Evolutionary conservation across 2,329 filamentous ascomycete species (phyloP), one percentile per base, ranked within the genome.

Genomic region (Aspergillus sp.): DNA sequence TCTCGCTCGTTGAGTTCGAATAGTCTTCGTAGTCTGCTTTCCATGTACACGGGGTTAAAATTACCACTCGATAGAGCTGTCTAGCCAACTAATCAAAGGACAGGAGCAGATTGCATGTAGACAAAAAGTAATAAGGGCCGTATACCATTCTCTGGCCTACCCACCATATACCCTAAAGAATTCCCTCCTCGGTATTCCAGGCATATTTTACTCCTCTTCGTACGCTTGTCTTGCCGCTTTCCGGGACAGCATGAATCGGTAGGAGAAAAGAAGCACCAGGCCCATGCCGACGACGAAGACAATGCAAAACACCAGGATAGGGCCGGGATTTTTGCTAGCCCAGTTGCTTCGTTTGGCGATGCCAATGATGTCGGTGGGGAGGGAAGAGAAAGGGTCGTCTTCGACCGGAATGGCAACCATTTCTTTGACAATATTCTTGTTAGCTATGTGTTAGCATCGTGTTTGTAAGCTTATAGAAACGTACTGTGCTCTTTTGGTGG

Each of bases 241-340:
- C 36, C 55, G 51, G 6, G 61, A 57, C 50, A 64, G 49, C 46
- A 74, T 61, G 57, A 63, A 69, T 51, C 74, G 71, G 52, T 72
- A 71, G 51, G 77, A 56, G 59, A 76, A 74, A 36, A 83, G 69
- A 43, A 59, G 56, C 46, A 74, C 52, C 42, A 83, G 60, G 28
- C 78, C 73, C 50, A 74, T 47, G 35, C 51, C 71, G 53, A 83
- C 75, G 50, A 80, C 57, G 58, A 77, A 77, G 62, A 82, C 70
- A 55, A 83, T 79, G 64, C 68, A 73, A 65, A 83, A 80, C 47
- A 83, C 80, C 53, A 82, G 68, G 43, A 83, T 72, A 52, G 82
- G 78, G 63, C 80, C 80, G 40, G 76, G 72, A 58, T 83, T 76
- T 30, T 65, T 57, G 50, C 65, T 55, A 27, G 80, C 78, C 76